phyloP scores from a whole-genome alignment of 257 asterid genomes.

The Solanum pennellii region DNA sequence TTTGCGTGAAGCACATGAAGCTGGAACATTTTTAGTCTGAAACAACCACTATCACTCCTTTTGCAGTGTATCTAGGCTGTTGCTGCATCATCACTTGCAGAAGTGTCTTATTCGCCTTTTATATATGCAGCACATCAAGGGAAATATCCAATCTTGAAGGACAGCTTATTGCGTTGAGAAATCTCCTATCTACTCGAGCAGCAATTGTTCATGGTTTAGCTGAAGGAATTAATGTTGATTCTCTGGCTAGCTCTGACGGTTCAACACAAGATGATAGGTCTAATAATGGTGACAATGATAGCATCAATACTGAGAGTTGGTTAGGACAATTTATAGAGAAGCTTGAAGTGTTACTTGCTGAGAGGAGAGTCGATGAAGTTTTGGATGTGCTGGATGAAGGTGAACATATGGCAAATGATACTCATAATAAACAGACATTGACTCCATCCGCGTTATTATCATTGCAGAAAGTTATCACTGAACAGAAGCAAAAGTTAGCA shows the following conservation, averaged over 20 bases:
- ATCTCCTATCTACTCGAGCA: constrained; percentile 61
- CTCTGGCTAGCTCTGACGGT: constrained; percentile 28
- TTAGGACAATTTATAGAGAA: constrained; percentile 42
- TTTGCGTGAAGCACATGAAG: neutral
- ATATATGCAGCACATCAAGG: constrained; percentile 62
- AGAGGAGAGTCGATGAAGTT: constrained; percentile 72
- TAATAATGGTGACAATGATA: constrained; percentile 22
- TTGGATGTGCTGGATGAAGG: constrained; percentile 63
- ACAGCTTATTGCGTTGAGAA: constrained; percentile 70
- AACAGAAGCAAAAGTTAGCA: constrained; percentile 55
- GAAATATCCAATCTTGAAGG: constrained; percentile 94
- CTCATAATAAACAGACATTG: constrained; percentile 10
- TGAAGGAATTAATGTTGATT: constrained; percentile 57
- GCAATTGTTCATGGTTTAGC: constrained; percentile 55
- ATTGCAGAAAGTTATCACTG: constrained; percentile 36
- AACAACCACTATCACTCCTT: neutral
- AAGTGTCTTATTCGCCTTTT: constrained; percentile 3
- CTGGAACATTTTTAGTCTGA: neutral
- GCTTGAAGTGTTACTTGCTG: constrained; percentile 70
- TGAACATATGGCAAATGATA: constrained; percentile 34
- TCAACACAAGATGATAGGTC: constrained; percentile 21
- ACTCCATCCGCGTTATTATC: constrained; percentile 28
- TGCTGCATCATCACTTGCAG: constrained; percentile 2
- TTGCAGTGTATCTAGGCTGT: constrained; percentile 6
- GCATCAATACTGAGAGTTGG: constrained; percentile 54